Evolutionary conservation across 2,329 filamentous ascomycete genomes (phyloP).

Genomic region (Raffaelea deltoideospora): DNA sequence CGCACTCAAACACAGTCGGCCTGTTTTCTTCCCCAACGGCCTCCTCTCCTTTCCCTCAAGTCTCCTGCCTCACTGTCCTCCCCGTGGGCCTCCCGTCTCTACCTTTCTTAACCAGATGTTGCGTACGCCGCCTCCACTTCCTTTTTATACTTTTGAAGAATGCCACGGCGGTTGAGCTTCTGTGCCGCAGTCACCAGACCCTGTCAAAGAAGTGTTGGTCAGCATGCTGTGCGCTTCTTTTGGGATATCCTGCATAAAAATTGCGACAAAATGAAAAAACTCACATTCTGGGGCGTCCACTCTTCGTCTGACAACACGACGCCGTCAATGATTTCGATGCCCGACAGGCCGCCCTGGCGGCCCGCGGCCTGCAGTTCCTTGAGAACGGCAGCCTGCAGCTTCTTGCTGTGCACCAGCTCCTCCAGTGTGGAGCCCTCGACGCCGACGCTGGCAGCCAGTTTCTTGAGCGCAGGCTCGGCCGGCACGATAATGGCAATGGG

Average conservation of each 20-base stretch:
- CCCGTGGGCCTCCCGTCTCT: too few species aligned
- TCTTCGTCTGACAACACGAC: slow-evolving; percentile 58
- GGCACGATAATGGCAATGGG: slow-evolving; percentile 43
- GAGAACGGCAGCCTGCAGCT: slow-evolving; percentile 46
- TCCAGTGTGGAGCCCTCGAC: slow-evolving; percentile 41
- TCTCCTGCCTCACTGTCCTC: too few species aligned
- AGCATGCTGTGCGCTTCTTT: neutral
- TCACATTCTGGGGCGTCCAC: slow-evolving; percentile 61
- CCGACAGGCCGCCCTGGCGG: slow-evolving; percentile 43
- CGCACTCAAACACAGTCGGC: too few species aligned
- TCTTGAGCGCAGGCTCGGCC: slow-evolving; percentile 37
- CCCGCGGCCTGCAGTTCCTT: slow-evolving; percentile 49
- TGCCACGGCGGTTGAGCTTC: slow-evolving; percentile 57
- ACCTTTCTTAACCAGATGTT: too few species aligned
- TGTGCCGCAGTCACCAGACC: slow-evolving; percentile 53
- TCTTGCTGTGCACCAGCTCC: slow-evolving; percentile 51
- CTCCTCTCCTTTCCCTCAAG: too few species aligned
- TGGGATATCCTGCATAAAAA: too few species aligned
- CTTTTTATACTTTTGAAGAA: slow-evolving; percentile 44
- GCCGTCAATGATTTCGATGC: slow-evolving; percentile 57
- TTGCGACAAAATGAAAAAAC: slow-evolving; percentile 14
- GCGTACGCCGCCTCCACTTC: slow-evolving; percentile 48
- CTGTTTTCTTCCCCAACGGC: too few species aligned
- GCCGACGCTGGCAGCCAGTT: slow-evolving; percentile 28
- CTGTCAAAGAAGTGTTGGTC: slow-evolving; percentile 20